phyloP scores from a whole-genome alignment of 2,329 filamentous ascomycete species.

The Aspergillus ochraceus region DNA sequence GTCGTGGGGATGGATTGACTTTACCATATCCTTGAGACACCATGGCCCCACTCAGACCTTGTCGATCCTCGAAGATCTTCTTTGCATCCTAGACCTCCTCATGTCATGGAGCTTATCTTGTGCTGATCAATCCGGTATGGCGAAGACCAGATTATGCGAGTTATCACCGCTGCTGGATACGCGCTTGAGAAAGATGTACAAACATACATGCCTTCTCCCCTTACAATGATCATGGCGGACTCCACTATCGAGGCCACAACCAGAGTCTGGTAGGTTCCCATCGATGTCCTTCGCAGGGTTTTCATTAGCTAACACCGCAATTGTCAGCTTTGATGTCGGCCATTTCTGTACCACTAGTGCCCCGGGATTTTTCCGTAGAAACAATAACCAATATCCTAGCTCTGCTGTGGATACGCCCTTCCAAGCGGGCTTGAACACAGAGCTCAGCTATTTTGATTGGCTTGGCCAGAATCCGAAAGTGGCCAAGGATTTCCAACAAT shows the following conservation, averaged over 20 bases:
- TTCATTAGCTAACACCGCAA: not conserved
- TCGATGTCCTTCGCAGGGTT: not conserved
- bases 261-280: constrained; percentile 11
- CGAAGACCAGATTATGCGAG: constrained; percentile 17
- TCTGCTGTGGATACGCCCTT: constrained; percentile 16
- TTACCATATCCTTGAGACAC: not conserved
- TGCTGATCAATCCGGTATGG: not conserved
- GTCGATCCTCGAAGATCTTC: not conserved
- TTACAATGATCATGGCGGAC: constrained; percentile 21
- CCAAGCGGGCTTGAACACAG: constrained; percentile 17
- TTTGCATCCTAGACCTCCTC: not conserved
- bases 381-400: constrained; percentile 13
- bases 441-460: constrained; percentile 17
- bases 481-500: constrained; percentile 17
- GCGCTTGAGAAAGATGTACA: constrained; percentile 19
- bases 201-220: constrained; percentile 18
- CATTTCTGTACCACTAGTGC: constrained; percentile 13
- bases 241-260: constrained; percentile 19
- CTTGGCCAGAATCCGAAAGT: constrained; percentile 14
- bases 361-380: constrained; percentile 19
- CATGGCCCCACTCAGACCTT: constrained; percentile 1
- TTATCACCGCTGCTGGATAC: constrained; percentile 18
- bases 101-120: not conserved
- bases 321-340: constrained; percentile 13
- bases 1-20: not conserved